Conservation (phyloP, 2,329 filamentous ascomycete genomes). For the Emericellopsis cladophorae region DNA sequence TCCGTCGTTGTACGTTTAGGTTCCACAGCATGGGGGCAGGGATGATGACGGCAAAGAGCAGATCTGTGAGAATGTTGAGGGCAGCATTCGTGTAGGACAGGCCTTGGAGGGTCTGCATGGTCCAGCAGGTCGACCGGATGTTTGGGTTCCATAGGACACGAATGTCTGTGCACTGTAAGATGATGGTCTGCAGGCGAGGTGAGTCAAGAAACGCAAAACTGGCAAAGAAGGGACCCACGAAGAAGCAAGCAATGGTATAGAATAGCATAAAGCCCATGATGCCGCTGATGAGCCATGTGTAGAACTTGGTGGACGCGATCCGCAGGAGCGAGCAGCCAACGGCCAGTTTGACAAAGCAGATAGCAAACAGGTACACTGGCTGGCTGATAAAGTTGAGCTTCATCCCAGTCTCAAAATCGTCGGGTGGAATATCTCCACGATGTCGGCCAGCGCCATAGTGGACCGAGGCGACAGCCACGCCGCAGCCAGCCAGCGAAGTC, state of each 20-base stretch:
- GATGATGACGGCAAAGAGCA: conserved; percentile 24
- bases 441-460: conserved; percentile 31
- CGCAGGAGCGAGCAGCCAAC: conserved; percentile 26
- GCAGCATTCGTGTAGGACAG: conserved; percentile 28
- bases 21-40: conserved; percentile 23
- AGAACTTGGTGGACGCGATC: conserved; percentile 22
- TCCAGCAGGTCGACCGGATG: conserved; percentile 27
- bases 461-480: conserved; percentile 25
- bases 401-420: conserved; percentile 20
- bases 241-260: conserved; percentile 19
- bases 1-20: conserved; percentile 25
- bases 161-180: conserved; percentile 34
- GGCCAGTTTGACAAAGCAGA: conserved; percentile 27
- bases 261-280: conserved; percentile 22
- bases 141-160: conserved; percentile 28
- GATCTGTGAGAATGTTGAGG: conserved; percentile 21
- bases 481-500: conserved; percentile 22
- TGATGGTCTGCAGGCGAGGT: conserved; percentile 18
- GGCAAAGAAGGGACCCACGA: conserved; percentile 13
- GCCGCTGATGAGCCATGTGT: conserved; percentile 19
- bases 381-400: conserved; percentile 30
- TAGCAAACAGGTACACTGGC: conserved; percentile 26
- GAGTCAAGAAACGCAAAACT: fast-evolving
- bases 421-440: conserved; percentile 22
- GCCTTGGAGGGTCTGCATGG: conserved; percentile 19